Conservation (phyloP, 169 alveolate species). For the Plasmodium gaboni region DNA sequence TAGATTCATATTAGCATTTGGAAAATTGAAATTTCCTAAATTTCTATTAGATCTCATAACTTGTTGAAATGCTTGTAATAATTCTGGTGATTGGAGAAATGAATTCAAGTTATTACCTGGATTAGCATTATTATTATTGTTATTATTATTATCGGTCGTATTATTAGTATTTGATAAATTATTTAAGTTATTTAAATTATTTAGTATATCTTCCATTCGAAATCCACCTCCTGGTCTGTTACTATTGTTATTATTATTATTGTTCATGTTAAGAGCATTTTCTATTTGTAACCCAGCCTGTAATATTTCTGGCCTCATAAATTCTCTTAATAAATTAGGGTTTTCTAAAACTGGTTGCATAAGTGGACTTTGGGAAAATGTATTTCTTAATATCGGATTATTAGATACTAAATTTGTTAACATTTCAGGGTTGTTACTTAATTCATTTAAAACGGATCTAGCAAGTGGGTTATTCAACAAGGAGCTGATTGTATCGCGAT, state of each 20-base stretch:
- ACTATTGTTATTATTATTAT: slow-evolving; percentile 10
- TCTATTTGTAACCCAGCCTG: slow-evolving; percentile 88
- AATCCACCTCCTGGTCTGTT: slow-evolving; percentile 5
- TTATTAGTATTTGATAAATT: slow-evolving; percentile 7
- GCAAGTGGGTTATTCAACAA: slow-evolving; percentile 68
- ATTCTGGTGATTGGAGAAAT: slow-evolving; percentile 70
- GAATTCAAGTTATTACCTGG: slow-evolving; percentile 29
- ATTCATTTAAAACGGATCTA: slow-evolving; percentile 56
- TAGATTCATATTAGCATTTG: slow-evolving; percentile 14
- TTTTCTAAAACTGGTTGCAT: slow-evolving; percentile 88
- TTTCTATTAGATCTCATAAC: slow-evolving; percentile 59
- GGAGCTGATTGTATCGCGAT: slow-evolving; percentile 51
- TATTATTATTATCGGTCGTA: neutral
- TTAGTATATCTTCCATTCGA: slow-evolving; percentile 68
- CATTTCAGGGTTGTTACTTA: slow-evolving; percentile 76
- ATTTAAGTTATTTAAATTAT: slow-evolving; percentile 32
- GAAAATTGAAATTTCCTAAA: slow-evolving; percentile 60
- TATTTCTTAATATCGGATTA: slow-evolving; percentile 79
- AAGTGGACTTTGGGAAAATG: slow-evolving; percentile 88
- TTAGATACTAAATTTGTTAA: slow-evolving; percentile 58
- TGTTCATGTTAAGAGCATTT: slow-evolving; percentile 79
- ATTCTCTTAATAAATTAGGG: slow-evolving; percentile 90
- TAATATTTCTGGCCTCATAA: slow-evolving; percentile 86
- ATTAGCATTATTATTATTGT: slow-evolving; percentile 10
- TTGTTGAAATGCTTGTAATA: slow-evolving; percentile 67